Base-by-base conservation (phyloP, 2,329 filamentous ascomycete genomes). In the Knoxdaviesia capensis region DNA sequence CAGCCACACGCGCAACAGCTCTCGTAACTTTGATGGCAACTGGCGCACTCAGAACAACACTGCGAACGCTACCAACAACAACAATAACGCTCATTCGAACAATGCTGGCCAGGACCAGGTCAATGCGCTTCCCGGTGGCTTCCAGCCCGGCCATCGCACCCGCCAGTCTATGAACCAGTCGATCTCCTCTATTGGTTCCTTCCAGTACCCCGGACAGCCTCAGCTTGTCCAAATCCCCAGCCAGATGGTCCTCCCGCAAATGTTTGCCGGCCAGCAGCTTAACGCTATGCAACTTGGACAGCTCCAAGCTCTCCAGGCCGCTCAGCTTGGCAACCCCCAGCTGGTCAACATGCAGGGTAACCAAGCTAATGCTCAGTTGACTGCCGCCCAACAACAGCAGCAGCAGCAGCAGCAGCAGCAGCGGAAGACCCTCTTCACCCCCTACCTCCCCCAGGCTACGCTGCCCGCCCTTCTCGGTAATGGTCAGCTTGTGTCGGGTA, bases 401-500 rank as follows among this genome's bases (percentile, higher is more conserved):
- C 70, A 77, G 50, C 75, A 79, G 48, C 80, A 88, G 50, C 77
- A 80, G 48, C 81, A 90, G 54, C 85, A 94, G 56, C 87, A 94
- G 64, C 80, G 90, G 56, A 98, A 98, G 71, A 98, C 90, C 1
- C 74, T 98, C 28, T 98, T 98, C 65, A 96, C 90, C 52, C 90
- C 90, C 48, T 98, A 98, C 54, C 73, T 98, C 41, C 88, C 90
- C 10, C 90, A 98, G 59, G 88, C 88, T 6, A 92, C 81, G 45
- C 69, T 98, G 20, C 90, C 90, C 45, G 88, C 87, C 41, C 72
- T 98, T 35, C 74, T 96, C 44, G 79, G 76, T 46, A 85, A 94
- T 54, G 90, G 90, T 11, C 86, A 94, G 60, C 78, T 98, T 44
- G 90, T 98, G 43, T 88, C 88, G 47, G 90, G 90, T 64, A 86